Percentiles rank a stretch among this genome's conserved stretches.
phyloP scores from a whole-genome alignment of 768 basidiomycete species.

The Leccinum aurantiacum region DNA sequence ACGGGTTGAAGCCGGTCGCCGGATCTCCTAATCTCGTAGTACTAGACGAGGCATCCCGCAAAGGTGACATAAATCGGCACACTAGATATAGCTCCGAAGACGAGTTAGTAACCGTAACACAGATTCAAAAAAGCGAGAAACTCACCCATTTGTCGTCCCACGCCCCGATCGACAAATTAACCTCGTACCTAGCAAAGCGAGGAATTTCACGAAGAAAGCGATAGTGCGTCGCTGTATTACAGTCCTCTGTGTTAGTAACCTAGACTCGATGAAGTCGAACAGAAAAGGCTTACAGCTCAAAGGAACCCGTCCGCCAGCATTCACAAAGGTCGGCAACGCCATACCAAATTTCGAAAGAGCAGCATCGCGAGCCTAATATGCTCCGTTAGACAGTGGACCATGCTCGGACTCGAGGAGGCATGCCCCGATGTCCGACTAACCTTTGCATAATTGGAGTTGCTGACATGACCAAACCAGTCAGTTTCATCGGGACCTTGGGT shows the following conservation, averaged over 20 bases:
- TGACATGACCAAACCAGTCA: conserved; percentile 20
- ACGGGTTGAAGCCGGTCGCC: too few species aligned
- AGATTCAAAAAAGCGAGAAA: not conserved
- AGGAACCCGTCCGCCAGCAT: conserved; percentile 8
- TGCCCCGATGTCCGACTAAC: not conserved
- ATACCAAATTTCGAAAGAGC: conserved; percentile 12
- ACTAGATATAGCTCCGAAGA: conserved; percentile 15
- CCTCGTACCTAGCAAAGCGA: conserved; percentile 14
- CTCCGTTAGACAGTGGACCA: not conserved
- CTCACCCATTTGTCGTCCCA: conserved; percentile 23
- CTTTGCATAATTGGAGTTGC: conserved; percentile 17
- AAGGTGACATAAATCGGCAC: conserved; percentile 13
- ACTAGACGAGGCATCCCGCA: not conserved
- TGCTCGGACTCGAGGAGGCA: not conserved
- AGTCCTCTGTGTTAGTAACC: not conserved
- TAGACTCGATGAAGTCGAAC: not conserved
- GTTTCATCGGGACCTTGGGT: conserved; percentile 18
- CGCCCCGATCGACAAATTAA: conserved; percentile 15
- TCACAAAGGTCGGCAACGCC: conserved; percentile 16
- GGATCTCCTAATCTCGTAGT: not conserved
- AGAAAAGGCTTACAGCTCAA: conserved; percentile 5
- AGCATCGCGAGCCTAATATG: conserved; percentile 14
- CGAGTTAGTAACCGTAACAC: not conserved
- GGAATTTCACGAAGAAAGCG: conserved; percentile 21
- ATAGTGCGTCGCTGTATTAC: conserved; percentile 13